Evolutionary conservation across 164 flowering plant species (phyloP), one percentile per base, ranked within the genome.

Genomic region (Vitis labrusca): DNA sequence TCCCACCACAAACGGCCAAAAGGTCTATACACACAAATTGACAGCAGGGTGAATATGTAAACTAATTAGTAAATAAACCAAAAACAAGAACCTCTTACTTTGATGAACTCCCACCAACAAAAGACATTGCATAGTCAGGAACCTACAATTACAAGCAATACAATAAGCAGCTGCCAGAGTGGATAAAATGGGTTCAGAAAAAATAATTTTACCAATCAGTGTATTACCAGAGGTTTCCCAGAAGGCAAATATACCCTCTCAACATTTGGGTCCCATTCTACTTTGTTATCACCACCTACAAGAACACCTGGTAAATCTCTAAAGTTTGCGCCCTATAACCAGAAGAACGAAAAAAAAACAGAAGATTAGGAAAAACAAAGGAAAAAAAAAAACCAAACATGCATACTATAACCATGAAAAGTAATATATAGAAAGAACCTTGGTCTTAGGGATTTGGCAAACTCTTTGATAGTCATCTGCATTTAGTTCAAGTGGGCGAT

Each of bases 1-100:
- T 94, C 97, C 88, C 90, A 91, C 97, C 98, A 92, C 10, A 91
- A 23, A 6, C 97, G 86, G 0, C 76, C 88, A 74, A 96, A 96
- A 2, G 99, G 99, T 67, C 97, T 95, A 59, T 67, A 79, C 1
- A 63, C 9, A n/a, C 1, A 66, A 50, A 52, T 0, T 59, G 23
- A 64, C 44, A 37, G 6, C 44, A 37, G 7, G 44, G 16, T 17
- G 4, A 11, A 57, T 9, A 9, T 7, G 44, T 37, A 27, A 30
- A 13, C 8, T 17, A 2, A 65, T 44, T 0, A 14, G 12, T 27
- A 23, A 15, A 9, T 44, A 47, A 67, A 13, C 16, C 11, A 4
- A 2, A 23, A 44, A 51, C 37, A 10, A 50, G 1, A 10, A 68
- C 13, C 3, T 10, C 88, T 70, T 83, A 94, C 98, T 92, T 92